phyloP scores from a whole-genome alignment of 805 yeast genomes.

The Kodamaea neixiangensis region DNA sequence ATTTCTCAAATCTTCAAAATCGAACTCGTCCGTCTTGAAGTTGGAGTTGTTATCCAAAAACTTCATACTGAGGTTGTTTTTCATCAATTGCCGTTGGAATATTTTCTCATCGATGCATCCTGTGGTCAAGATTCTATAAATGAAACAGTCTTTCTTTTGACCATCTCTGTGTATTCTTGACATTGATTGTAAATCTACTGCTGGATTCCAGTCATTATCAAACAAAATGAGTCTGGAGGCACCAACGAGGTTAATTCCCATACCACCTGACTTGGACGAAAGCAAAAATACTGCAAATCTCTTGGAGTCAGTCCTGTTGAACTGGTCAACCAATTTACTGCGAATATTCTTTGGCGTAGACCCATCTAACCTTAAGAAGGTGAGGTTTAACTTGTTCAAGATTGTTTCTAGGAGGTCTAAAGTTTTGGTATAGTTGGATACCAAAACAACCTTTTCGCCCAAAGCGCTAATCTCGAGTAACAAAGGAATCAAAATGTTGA shows the following conservation, averaged over 20 bases:
- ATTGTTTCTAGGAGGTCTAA: constrained; percentile 71
- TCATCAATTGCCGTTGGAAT: constrained; percentile 86
- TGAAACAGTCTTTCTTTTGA: constrained; percentile 72
- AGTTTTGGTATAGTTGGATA: constrained; percentile 87
- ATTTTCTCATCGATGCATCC: constrained; percentile 96
- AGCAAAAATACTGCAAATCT: constrained; percentile 65
- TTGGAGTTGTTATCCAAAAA: constrained; percentile 48
- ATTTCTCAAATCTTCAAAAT: constrained; percentile 66
- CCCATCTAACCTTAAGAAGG: constrained; percentile 77
- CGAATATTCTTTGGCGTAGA: constrained; percentile 70
- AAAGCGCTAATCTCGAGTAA: constrained; percentile 47
- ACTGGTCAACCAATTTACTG: constrained; percentile 63
- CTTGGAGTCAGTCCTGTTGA: constrained; percentile 51
- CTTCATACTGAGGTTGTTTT: constrained; percentile 73
- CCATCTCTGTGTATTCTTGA: constrained; percentile 96
- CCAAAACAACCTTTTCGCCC: constrained; percentile 77
- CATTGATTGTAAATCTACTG: constrained; percentile 91
- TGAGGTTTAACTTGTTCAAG: constrained; percentile 48
- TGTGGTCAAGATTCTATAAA: constrained; percentile 80
- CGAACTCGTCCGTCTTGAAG: constrained; percentile 67
- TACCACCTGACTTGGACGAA: constrained; percentile 92
- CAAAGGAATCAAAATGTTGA: constrained; percentile 58
- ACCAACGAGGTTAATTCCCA: constrained; percentile 86
- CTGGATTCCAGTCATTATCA: constrained; percentile 98
- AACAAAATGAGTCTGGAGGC: constrained; percentile 82